Base-by-base conservation (phyloP, 352 stramenopile species). In the Globisporangium iwayamae region DNA sequence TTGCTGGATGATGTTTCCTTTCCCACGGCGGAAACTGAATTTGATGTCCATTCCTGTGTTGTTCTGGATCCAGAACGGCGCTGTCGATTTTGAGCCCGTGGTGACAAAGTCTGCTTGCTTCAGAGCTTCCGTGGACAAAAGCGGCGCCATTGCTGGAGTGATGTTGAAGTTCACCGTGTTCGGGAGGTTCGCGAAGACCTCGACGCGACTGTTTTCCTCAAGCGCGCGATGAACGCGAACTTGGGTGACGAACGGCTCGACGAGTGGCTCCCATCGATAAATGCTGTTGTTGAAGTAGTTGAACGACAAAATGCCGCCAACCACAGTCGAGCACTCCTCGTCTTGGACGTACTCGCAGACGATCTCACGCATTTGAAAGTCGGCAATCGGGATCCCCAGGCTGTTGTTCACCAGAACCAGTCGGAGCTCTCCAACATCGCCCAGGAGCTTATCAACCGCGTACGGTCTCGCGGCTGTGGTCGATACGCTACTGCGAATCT, bases 231-330 rank as follows among this genome's bases (percentile, higher is more conserved):
- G 78, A 20, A 91, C 75, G 43, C 83, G 83, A 62, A 94, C 78
- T 65, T 96, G 85, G 11, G 85, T 69, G 20, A 90, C 74, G 53
- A 96, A 94, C 20, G 87, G 87, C 56, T 96, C 87, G 14, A 96
- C 73, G 2, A 96, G 69, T 22, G 87, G 87, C 63, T 96, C 87
- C 87, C 87, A 96, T 56, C 85, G 81, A 57, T 96, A 96, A 62
- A 96, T 96, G 56, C 87, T 94, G 70, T 96, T 96, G 74, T 96
- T 96, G 70, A 96, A 96, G 63, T 94, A 96, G 63, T 94, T 93
- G 62, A 93, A 82, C 30, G 86, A 79, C 54, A 96, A 41, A 18
- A 90, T 93, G 5, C 80, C 84, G 14, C 87, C 87, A 47, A 93
- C 67, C 9, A 83, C 87, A 25, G 87, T 90, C 32, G 84, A 92